Percentiles rank a stretch among this genome's conserved stretches.
Evolutionary conservation across 208 protist species (phyloP).

Genomic region (Sergeia podlipaevii): DNA sequence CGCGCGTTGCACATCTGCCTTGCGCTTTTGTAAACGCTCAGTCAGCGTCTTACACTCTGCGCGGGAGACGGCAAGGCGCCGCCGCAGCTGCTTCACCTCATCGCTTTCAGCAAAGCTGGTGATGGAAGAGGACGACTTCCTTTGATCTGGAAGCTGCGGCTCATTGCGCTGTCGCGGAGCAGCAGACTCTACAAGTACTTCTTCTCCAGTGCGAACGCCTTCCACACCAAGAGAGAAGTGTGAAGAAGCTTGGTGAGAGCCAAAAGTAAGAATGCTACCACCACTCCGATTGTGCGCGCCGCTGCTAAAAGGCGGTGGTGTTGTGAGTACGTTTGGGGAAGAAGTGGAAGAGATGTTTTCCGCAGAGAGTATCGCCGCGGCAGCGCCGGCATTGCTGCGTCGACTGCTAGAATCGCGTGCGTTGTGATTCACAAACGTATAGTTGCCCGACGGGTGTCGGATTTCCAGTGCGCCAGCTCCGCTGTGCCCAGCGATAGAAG

Average conservation of each 20-base stretch:
- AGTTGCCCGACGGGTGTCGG: background rate
- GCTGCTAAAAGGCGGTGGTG: background rate
- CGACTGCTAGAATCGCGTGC: background rate
- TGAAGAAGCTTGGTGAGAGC: background rate
- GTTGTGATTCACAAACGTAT: conserved; percentile 25
- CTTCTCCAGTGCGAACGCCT: conserved; percentile 69
- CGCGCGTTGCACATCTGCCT: conserved; percentile 6
- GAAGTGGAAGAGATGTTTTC: too few species aligned
- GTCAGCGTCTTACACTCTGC: conserved; percentile 11
- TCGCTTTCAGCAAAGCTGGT: background rate
- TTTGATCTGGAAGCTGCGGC: too few species aligned
- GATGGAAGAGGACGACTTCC: too few species aligned
- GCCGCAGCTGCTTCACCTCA: conserved; percentile 11
- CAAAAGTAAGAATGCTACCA: conserved; percentile 1
- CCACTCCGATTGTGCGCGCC: background rate
- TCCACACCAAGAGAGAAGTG: conserved; percentile 29
- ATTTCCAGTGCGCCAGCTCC: too few species aligned
- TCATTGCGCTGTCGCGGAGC: conserved; percentile 13
- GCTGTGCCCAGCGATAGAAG: too few species aligned
- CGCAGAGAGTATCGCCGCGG: conserved; percentile 1
- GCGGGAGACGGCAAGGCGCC: conserved; percentile 3
- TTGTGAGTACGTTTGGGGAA: too few species aligned
- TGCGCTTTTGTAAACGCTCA: conserved; percentile 18
- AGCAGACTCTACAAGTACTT: conserved; percentile 23
- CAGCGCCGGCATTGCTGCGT: background rate